These are phyloP conservation scores for Amaranthus palmeri DNA, from an alignment of 148 eudicot genomes.

Conservation along the genomic window DNA sequence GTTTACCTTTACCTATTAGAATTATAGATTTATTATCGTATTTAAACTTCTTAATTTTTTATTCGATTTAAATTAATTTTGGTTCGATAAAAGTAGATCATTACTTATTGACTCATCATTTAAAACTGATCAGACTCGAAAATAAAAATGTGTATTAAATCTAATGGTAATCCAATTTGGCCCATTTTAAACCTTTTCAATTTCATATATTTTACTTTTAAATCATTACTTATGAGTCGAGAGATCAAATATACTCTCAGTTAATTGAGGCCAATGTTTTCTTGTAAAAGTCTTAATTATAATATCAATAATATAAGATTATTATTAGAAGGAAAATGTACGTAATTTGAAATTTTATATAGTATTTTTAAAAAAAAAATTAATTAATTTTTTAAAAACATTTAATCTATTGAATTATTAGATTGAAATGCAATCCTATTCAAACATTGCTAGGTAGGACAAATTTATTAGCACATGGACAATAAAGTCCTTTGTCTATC, in stretches of 20 bases:
- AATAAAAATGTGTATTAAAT: neutral
- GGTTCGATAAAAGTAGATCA: neutral
- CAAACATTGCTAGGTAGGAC: neutral
- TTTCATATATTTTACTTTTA: neutral
- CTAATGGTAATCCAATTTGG: neutral
- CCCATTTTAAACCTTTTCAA: neutral
- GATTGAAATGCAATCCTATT: neutral
- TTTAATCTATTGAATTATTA: neutral
- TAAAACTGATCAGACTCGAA: neutral
- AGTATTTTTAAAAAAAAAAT: too few species aligned
- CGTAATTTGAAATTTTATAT: too few species aligned
- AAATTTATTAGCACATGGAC: conserved; percentile 3
- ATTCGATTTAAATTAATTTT: neutral
- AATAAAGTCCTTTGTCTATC: conserved; percentile 1
- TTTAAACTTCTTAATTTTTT: too few species aligned
- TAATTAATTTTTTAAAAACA: too few species aligned
- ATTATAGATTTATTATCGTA: too few species aligned
- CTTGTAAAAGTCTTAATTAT: too few species aligned
- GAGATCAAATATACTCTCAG: too few species aligned
- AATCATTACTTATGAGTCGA: too few species aligned
- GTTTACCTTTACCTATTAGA: conserved; percentile 44
- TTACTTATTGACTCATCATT: neutral
- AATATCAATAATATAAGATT: too few species aligned
- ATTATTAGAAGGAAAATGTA: too few species aligned
- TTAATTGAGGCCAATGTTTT: too few species aligned